These are phyloP conservation scores for Chaetomium fimeti DNA, from an alignment of 495 filamentous ascomycete genomes.

Conservation along the genomic window DNA sequence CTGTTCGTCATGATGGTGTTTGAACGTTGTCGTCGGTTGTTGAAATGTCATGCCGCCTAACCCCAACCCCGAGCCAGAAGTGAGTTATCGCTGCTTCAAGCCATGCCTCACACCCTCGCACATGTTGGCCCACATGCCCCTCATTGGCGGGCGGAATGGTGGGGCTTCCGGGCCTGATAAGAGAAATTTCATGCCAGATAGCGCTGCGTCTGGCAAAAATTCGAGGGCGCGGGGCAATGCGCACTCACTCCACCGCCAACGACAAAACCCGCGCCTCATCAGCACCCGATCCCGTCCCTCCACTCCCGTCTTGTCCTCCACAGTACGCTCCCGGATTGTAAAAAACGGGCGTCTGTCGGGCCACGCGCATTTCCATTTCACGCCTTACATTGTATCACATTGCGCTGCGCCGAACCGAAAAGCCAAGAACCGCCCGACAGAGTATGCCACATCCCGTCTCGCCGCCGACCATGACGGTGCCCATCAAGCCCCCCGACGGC, in stretches of 20 bases:
- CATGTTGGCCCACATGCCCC: constrained; percentile 11
- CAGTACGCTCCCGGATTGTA: not conserved
- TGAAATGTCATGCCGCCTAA: too few species aligned
- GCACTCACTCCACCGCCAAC: not conserved
- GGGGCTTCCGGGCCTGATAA: constrained; percentile 5
- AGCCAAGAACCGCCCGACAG: not conserved
- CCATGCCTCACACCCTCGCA: too few species aligned
- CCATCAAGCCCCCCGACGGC: constrained; percentile 37
- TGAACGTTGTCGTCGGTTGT: too few species aligned
- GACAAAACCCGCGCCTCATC: constrained; percentile 7
- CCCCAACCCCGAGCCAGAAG: too few species aligned
- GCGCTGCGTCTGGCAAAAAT: not conserved
- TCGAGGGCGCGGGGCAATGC: constrained; percentile 7
- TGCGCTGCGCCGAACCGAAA: not conserved
- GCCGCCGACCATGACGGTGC: constrained; percentile 34
- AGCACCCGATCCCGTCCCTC: not conserved
- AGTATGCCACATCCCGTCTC: constrained; percentile 31
- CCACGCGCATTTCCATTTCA: constrained; percentile 14
- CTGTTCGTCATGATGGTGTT: too few species aligned
- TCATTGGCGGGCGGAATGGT: constrained; percentile 4
- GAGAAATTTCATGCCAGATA: constrained; percentile 11
- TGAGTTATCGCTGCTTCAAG: too few species aligned
- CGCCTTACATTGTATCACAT: constrained; percentile 10
- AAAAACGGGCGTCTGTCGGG: not conserved
- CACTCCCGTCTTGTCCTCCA: not conserved